Conservation (phyloP, 2,329 filamentous ascomycete species). For the Blastomyces percursus region DNA sequence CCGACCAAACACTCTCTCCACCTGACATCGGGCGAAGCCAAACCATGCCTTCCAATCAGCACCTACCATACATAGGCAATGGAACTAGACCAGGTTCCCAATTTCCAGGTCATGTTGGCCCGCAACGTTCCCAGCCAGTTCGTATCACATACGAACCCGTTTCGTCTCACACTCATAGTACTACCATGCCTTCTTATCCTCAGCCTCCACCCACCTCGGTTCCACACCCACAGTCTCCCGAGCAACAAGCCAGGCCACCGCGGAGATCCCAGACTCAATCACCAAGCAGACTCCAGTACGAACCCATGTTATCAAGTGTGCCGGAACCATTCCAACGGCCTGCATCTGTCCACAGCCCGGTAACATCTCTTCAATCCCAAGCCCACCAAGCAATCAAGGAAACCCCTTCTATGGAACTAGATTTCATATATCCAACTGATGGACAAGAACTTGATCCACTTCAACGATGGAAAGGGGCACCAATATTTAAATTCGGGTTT, state of each 20-base stretch:
- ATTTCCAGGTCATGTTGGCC: background rate
- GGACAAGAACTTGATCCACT: slow-evolving; percentile 59
- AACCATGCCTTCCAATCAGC: background rate
- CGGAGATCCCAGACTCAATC: slow-evolving; percentile 48
- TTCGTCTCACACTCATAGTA: background rate
- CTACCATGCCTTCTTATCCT: background rate
- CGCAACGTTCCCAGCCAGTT: background rate
- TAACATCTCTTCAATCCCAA: slow-evolving; percentile 17
- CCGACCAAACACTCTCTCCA: slow-evolving; percentile 5
- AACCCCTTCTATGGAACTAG: slow-evolving; percentile 40
- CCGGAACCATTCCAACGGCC: slow-evolving; percentile 42
- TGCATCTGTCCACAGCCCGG: slow-evolving; percentile 43
- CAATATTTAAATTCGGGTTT: slow-evolving; percentile 78
- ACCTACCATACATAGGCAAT: background rate
- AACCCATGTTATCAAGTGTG: slow-evolving; percentile 33
- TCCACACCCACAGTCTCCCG: background rate
- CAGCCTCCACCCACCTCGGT: background rate
- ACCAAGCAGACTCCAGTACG: slow-evolving; percentile 44
- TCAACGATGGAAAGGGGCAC: slow-evolving; percentile 80
- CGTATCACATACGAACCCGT: slow-evolving; percentile 1
- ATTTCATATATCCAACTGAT: slow-evolving; percentile 47
- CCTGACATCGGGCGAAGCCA: background rate
- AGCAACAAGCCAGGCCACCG: slow-evolving; percentile 28
- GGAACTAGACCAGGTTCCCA: background rate
- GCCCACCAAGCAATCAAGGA: slow-evolving; percentile 27